Base-by-base conservation (phyloP, 2,329 filamentous ascomycete genomes). In the Colletotrichum chlorophyti region DNA sequence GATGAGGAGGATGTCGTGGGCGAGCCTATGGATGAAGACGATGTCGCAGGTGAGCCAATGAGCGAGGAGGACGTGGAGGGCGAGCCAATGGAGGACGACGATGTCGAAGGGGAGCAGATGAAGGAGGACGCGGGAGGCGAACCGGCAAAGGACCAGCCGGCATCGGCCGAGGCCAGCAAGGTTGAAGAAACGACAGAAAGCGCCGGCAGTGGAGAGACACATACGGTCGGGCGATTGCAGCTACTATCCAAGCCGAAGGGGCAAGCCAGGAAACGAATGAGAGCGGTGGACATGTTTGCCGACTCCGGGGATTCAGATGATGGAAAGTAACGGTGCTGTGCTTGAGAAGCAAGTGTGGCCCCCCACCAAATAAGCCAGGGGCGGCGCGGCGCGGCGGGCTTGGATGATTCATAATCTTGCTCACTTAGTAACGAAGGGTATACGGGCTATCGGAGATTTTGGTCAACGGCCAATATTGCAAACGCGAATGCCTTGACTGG, bases 221-320 rank as follows among this genome's bases (percentile, higher is more conserved):
- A 41, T 15, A 29, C 58, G 1, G 45, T 42, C 24, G 62, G 50
- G 38, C 27, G 53, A 32, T 62, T 69, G 58, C 64, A 68, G 46
- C 53, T 67, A 64, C 48, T 64, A 34, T 53, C 66, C 12, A 66
- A 65, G 34, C 63, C 63, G 34, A 57, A 62, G 53, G 66, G 65
- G 42, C 73, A 71, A 55, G 68, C 78, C 63, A 79, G 83, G 65
- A 89, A 84, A 68, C 83, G 89, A 61, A 89, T 91, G 72, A 86
- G 87, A 65, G 91, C 91, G 5, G 90, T 90, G 65, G 91, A 95
- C 69, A 93, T 95, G 91, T 96, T 95, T 83, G 91, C 89, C 10
- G 89, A 90, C 70, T 90, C 88, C 5, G 90, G 90, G 64, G 82
- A 73, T 35, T 76, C 72, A 26, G 75, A 77, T n/a, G 69, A 65